Percentiles rank a stretch among this genome's conserved stretches.
These are phyloP conservation scores for Postia placenta DNA, from an alignment of 768 basidiomycete species.

Conservation along the genomic window DNA sequence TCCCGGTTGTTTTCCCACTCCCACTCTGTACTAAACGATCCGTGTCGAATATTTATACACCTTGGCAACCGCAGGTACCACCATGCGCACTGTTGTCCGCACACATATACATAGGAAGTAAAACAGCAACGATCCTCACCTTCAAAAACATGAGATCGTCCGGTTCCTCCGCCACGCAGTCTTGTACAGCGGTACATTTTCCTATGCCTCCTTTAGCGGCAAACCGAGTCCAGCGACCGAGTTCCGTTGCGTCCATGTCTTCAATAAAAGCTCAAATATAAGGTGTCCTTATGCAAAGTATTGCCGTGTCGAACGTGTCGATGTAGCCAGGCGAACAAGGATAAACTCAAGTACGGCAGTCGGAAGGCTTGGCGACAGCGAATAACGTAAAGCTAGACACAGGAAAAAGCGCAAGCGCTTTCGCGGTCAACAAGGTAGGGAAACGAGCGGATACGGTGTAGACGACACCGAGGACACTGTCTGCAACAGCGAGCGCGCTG, in stretches of 20 bases:
- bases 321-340: not conserved
- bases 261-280: not conserved
- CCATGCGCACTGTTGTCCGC: too few species aligned
- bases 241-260: conserved; percentile 62
- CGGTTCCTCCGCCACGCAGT: conserved; percentile 67
- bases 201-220: conserved; percentile 84
- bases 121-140: conserved; percentile 33
- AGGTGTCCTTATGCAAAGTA: too few species aligned
- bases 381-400: not conserved
- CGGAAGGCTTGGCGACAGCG: not conserved
- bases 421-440: not conserved
- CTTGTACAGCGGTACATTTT: conserved; percentile 63
- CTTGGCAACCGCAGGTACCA: too few species aligned
- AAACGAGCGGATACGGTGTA: conserved; percentile 11
- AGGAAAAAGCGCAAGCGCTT: not conserved
- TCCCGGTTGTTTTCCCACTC: too few species aligned
- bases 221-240: conserved; percentile 79
- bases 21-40: too few species aligned
- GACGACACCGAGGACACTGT: conserved; percentile 7
- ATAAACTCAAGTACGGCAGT: not conserved
- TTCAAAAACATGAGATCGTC: conserved; percentile 87
- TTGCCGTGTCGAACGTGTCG: not conserved
- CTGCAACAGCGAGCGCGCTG: not conserved
- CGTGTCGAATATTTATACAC: too few species aligned
- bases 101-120: not conserved